phyloP scores from a whole-genome alignment of 176 grass and related monocot species.

The Metroxylon sagu region DNA sequence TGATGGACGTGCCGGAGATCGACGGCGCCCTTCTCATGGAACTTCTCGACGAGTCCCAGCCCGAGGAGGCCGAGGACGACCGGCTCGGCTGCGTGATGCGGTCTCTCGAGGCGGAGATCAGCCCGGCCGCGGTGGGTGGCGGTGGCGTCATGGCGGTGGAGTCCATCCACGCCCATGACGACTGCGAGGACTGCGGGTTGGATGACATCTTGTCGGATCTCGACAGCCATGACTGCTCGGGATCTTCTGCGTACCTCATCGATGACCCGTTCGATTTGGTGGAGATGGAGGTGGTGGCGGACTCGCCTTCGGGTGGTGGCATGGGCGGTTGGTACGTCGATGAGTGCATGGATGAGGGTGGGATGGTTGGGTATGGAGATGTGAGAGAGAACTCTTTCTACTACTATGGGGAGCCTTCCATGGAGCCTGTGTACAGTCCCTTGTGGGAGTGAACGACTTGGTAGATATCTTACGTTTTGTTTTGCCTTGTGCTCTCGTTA shows the following conservation, averaged over 20 bases:
- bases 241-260: slow-evolving; percentile 5
- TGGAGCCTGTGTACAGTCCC: slow-evolving; percentile 27
- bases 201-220: slow-evolving; percentile 42
- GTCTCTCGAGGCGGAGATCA: slow-evolving; percentile 16
- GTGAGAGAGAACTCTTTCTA: slow-evolving; percentile 13
- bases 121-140: neutral
- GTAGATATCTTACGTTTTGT: no score
- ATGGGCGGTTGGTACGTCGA: slow-evolving; percentile 47
- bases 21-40: slow-evolving; percentile 37
- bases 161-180: slow-evolving; percentile 20
- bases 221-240: slow-evolving; percentile 11
- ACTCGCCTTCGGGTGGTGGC: slow-evolving; percentile 17
- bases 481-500: no score
- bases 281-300: slow-evolving; percentile 26
- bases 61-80: neutral
- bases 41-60: slow-evolving; percentile 28
- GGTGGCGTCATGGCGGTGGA: slow-evolving; percentile 2
- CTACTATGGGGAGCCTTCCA: slow-evolving; percentile 19
- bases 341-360: slow-evolving; percentile 27
- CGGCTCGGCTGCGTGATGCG: slow-evolving; percentile 6
- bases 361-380: slow-evolving; percentile 12
- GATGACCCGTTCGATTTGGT: slow-evolving; percentile 28
- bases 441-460: slow-evolving; percentile 28
- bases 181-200: slow-evolving; percentile 63
- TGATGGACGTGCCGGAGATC: slow-evolving; percentile 32